These are phyloP conservation scores for Hibiscus mutabilis DNA, from an alignment of 345 rosid species.

Conservation along the genomic window DNA sequence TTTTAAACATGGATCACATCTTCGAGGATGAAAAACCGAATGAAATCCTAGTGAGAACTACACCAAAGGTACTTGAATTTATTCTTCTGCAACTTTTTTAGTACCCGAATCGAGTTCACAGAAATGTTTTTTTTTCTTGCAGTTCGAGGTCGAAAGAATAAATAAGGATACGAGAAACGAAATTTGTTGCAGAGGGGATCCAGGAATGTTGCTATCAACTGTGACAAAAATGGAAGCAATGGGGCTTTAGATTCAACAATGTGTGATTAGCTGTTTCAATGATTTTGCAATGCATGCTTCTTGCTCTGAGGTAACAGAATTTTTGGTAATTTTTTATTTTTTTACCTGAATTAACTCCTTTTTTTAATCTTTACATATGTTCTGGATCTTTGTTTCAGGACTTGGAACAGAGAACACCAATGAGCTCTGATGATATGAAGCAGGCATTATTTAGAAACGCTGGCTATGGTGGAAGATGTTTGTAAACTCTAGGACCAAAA, in stretches of 20 bases:
- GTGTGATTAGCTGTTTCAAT: constrained; percentile 82
- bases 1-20: constrained; percentile 26
- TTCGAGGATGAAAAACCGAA: constrained; percentile 44
- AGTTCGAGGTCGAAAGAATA: constrained; percentile 74
- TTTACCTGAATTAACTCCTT: background rate
- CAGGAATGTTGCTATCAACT: constrained; percentile 74
- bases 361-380: no score
- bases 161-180: constrained; percentile 56
- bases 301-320: constrained; percentile 59
- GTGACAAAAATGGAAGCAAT: constrained; percentile 69
- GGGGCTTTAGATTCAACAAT: constrained; percentile 85
- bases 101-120: background rate
- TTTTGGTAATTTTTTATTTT: background rate
- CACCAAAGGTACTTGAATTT: constrained; percentile 66
- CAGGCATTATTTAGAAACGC: constrained; percentile 81
- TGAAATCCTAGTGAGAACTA: constrained; percentile 56
- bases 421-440: constrained; percentile 70
- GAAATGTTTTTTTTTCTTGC: constrained; percentile 6
- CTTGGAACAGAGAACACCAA: constrained; percentile 40
- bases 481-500: no score
- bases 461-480: constrained; percentile 92
- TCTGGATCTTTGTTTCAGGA: constrained; percentile 23
- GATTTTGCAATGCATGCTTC: constrained; percentile 91
- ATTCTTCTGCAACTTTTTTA: background rate
- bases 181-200: constrained; percentile 72